Percentiles rank a stretch among this genome's conserved stretches.
Conservation (phyloP, 345 rosid genomes). For the Pistacia vera region DNA sequence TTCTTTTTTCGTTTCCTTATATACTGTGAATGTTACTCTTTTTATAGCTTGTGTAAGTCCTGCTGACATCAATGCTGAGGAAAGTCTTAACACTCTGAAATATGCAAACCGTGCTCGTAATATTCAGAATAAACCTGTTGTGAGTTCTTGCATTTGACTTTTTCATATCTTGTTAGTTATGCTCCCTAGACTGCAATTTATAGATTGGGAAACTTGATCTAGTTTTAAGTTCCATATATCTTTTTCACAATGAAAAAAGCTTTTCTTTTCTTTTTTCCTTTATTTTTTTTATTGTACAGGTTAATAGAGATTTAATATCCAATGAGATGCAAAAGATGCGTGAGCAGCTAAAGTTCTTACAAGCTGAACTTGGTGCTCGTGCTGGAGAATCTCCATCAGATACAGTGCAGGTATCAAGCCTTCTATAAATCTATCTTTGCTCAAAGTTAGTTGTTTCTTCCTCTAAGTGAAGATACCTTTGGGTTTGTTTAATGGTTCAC, state of each 20-base stretch:
- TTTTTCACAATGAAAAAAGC: neutral
- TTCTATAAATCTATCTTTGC: constrained; percentile 9
- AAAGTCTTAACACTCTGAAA: constrained; percentile 75
- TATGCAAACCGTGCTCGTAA: constrained; percentile 92
- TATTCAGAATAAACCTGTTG: constrained; percentile 83
- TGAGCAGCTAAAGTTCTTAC: constrained; percentile 63
- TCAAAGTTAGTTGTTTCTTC: constrained; percentile 11
- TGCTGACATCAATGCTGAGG: constrained; percentile 83
- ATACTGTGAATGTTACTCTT: constrained; percentile 12
- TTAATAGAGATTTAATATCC: constrained; percentile 69
- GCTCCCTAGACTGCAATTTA: neutral
- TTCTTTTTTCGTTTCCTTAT: constrained; percentile 14
- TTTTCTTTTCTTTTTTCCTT: neutral
- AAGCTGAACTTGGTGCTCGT: constrained; percentile 68
- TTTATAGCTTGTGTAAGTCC: constrained; percentile 81
- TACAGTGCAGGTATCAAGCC: constrained; percentile 52
- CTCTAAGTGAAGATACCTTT: neutral
- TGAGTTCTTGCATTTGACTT: constrained; percentile 36
- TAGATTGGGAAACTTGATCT: constrained; percentile 1
- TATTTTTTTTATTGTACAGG: constrained; percentile 38
- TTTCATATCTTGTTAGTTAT: neutral
- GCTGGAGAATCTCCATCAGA: constrained; percentile 50
- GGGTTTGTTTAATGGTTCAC: neutral
- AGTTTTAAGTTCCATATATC: neutral
- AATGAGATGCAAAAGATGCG: constrained; percentile 77